Base-by-base conservation (phyloP, 1,284 basidiomycete species). In the Mycocalia duriaeana region DNA sequence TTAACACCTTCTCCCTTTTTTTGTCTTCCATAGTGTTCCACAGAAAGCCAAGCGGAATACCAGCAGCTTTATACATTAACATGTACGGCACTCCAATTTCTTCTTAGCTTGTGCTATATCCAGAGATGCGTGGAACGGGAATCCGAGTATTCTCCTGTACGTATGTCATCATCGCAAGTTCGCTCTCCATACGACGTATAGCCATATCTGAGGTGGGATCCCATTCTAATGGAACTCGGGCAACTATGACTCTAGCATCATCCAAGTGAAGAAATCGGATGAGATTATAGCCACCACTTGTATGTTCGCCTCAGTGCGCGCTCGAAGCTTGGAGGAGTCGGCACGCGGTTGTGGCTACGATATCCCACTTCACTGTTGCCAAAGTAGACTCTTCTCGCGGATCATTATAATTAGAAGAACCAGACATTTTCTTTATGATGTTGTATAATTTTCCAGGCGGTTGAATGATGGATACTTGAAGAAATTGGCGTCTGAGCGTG, bases 11-110 rank as follows among this genome's bases (percentile, higher is more conserved):
- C 19, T 34, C 26, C 20, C 50, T 47, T 25, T 50, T 54, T 5
- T 46, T 41, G 42, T 53, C 50, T 2, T 47, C 42, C 47, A 56
- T 52, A n/a, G 47, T 42, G 25, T 56, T 34, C 53, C 54, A 56
- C 11, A 54, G 22, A 20, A 45, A 46, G 25, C 38, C 38, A 18
- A 54, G 44, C 5, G 48, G 35, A 4, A 53, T 38, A 23, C 53
- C 53, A 16, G 51, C 47, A 11, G 36, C 42, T 25, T 31, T 31
- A n/a, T 8, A 8, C 28, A 31, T 31, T n/a, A 31, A 31, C 9
- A n/a, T n/a, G n/a, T n/a, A n/a, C n/a, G n/a, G n/a, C n/a, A n/a
- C n/a, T n/a, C n/a, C n/a, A n/a, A n/a, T n/a, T n/a, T n/a, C n/a
- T n/a, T n/a, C n/a, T n/a, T n/a, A n/a, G n/a, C 9, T 38, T 11